phyloP scores from a whole-genome alignment of 2,329 filamentous ascomycete species.

The Mariannaea sp. region DNA sequence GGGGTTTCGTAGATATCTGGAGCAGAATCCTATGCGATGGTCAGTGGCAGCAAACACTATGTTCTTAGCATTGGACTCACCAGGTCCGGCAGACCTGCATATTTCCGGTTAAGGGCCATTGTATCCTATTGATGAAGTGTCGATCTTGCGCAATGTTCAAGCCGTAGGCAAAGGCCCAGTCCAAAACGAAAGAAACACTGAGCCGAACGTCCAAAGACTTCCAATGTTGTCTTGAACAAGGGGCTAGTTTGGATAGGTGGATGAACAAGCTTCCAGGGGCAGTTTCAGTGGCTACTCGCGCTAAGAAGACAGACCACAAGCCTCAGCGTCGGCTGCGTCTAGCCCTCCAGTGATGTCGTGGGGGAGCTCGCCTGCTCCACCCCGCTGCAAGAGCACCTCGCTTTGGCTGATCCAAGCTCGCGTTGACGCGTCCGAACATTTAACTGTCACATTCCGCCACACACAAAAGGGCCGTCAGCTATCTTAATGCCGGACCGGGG shows the following conservation, averaged over 20 bases:
- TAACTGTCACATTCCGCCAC: neutral
- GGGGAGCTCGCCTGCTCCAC: conserved; percentile 7
- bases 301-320: no score
- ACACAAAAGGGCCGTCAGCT: neutral
- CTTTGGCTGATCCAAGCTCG: no score
- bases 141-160: conserved; percentile 1
- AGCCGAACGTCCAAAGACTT: neutral
- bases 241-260: no score
- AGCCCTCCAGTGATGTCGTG: conserved; percentile 4
- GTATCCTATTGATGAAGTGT: neutral
- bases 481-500: no score
- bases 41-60: conserved; percentile 22
- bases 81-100: conserved; percentile 78
- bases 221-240: neutral
- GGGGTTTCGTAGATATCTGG: conserved; percentile 98
- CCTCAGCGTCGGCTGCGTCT: conserved; percentile 9
- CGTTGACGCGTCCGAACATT: conserved; percentile 18
- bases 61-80: conserved; percentile 50
- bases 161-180: neutral
- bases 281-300: conserved; percentile 8
- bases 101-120: conserved; percentile 82
- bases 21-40: conserved; percentile 71
- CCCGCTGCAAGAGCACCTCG: conserved; percentile 2
- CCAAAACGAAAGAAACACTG: conserved; percentile 5
- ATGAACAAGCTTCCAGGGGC: conserved; percentile 14